Evolutionary conservation across 345 rosid genomes (phyloP), one percentile per base, ranked within the genome.

Genomic region (Pelargonium nanum): DNA sequence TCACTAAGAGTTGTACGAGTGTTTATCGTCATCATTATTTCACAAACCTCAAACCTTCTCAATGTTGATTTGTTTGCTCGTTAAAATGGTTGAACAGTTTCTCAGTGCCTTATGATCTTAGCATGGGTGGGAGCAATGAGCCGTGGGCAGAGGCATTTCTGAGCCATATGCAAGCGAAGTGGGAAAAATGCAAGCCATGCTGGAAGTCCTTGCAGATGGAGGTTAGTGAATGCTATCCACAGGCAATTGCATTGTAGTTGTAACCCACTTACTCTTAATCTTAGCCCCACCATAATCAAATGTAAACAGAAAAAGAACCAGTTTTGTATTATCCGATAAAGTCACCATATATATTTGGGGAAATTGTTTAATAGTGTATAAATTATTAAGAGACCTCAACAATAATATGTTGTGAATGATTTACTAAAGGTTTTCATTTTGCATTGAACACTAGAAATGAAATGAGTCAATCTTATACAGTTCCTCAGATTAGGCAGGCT

Each of bases 31-130:
- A 24, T 53, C 58, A 0, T 62, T 26, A 19, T 48, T 1, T 19
- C 21, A 26, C 53, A 48, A 30, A 52, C 22, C 21, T 51, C 34
- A 6, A 7, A 17, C 26, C 45, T 22, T 26, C 48, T 17, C 13
- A 40, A 40, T 23, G 52, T 19, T n/a, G 17, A 2, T 48, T 51
- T 58, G 55, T 24, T 53, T 59, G 0, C 48, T 19, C 0, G 22
- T 16, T 22, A 63, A 58, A 48, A 55, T 55, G 52, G 24, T 32
- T 17, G 34, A 0, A 56, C 84, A 92, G 98, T 70, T 92, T 92
- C 69, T 85, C 95, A 0, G 96, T 86, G 74, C 98, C 96, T 5
- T 88, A 77, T 61, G 95, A 89, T 21, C 76, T 86, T 73, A 92
- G 98, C 85, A 85, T 85, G 90, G 81, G 78, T 64, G 95, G 92